Evolutionary conservation across 2,329 filamentous ascomycete species (phyloP), one percentile per base, ranked within the genome.

Genomic region (Aspergillus calidoustus): DNA sequence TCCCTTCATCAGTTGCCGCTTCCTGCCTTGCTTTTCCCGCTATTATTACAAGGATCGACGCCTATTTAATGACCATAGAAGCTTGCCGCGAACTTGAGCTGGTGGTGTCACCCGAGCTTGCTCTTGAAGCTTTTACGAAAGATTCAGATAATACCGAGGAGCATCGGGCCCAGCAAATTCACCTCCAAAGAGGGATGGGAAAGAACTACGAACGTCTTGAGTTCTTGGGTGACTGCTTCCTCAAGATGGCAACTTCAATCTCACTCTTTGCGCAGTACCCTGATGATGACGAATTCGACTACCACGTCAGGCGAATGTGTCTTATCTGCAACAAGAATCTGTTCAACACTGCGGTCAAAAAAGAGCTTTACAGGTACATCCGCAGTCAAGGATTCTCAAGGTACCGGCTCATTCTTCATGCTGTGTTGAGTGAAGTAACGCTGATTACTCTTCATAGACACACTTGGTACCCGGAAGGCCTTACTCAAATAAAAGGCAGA

Each of bases 231-330:
- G 95, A 99, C 74, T 91, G 90, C 38, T 97, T 97, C 71, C 83
- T 99, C 62, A 99, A 99, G 77, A 94, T 97, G 89, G 92, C 91
- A 11, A 97, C 94, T 0, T 94, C 93, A 0, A 93, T 99, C 57
- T 89, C 93, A 0, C 82, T 96, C 0, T 98, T 91, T 72, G 89
- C 90, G 0, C 84, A 88, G 30, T 87, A 91, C 22, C 92, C 92
- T 0, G 86, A 91, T 52, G 87, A 90, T 64, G 87, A 92, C 66
- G 95, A 99, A 72, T 96, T 89, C 53, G 88, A 91, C 59, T 95
- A 91, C 68, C 95, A 99, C 71, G 91, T 96, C 7, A 89, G 92
- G 68, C 89, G 95, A 17, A 98, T 98, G 94, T 73, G 90, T 22
- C 84, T 98, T 69, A 84, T 98, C 17, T 97, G 92, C 84, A 99